phyloP scores from a whole-genome alignment of 495 filamentous ascomycete species.

The Thermothielavioides terrestris region DNA sequence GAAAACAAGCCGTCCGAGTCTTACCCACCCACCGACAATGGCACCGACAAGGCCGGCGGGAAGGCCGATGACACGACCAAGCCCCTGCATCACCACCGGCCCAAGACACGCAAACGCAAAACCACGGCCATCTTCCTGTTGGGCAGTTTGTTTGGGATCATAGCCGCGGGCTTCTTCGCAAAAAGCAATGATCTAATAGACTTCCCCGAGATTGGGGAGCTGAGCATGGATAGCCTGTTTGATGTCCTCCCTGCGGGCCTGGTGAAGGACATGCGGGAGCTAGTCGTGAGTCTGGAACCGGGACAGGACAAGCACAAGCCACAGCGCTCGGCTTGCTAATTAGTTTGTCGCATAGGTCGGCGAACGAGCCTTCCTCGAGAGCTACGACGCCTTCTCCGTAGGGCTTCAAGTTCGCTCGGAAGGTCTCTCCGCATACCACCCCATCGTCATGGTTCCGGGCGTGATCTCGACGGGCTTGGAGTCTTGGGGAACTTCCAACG shows the following conservation, averaged over 20 bases:
- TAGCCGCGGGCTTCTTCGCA: conserved; percentile 76
- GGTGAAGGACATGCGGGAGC: conserved; percentile 70
- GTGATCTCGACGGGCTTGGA: conserved; percentile 96
- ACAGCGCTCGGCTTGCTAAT: neutral
- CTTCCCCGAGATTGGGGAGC: conserved; percentile 65
- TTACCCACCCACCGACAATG: conserved; percentile 31
- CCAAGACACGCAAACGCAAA: conserved; percentile 55
- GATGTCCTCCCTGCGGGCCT: conserved; percentile 79
- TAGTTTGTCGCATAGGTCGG: conserved; percentile 47
- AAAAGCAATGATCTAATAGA: conserved; percentile 76
- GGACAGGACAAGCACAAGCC: neutral
- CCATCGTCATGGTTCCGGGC: conserved; percentile 93
- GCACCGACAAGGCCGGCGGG: conserved; percentile 36
- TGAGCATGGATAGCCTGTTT: conserved; percentile 74
- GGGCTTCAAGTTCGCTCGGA: conserved; percentile 75
- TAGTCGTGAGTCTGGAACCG: conserved; percentile 64
- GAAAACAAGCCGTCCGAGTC: conserved; percentile 27
- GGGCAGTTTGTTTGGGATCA: conserved; percentile 75
- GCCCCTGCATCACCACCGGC: conserved; percentile 31
- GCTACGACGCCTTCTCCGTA: conserved; percentile 85
- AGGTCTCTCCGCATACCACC: conserved; percentile 73
- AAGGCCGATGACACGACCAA: conserved; percentile 35
- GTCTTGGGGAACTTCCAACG: conserved; percentile 82
- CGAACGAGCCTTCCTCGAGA: conserved; percentile 73
- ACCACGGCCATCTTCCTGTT: conserved; percentile 72